phyloP scores from a whole-genome alignment of 2,329 filamentous ascomycete species.

The Fusarium tjaetaba region DNA sequence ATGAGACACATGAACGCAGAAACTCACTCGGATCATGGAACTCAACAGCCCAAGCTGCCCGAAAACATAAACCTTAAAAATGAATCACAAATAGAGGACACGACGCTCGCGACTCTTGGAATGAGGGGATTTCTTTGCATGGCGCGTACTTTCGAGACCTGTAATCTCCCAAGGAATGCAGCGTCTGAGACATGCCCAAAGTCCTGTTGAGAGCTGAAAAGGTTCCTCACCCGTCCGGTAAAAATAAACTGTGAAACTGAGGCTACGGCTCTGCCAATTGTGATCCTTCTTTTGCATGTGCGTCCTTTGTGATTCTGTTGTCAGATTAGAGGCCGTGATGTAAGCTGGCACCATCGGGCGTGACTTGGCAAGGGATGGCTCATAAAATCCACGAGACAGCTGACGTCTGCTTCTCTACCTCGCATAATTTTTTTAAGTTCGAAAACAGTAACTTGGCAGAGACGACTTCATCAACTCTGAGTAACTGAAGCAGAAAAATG shows the following conservation, averaged over 20 bases:
- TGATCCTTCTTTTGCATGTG: not conserved
- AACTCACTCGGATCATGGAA: not conserved
- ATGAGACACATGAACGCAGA: constrained; percentile 2
- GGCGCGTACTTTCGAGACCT: not conserved
- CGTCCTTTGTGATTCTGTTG: not conserved
- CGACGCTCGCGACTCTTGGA: constrained; percentile 1
- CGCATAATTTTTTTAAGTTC: not conserved
- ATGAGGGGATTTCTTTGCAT: constrained; percentile 4
- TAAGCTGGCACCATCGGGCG: not conserved
- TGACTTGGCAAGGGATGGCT: constrained; percentile 18
- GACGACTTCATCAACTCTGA: not conserved
- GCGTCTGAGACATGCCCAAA: constrained; percentile 13
- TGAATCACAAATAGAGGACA: not conserved
- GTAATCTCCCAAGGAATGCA: constrained; percentile 33
- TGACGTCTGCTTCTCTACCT: not conserved
- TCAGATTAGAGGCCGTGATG: not conserved
- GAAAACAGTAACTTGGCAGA: not conserved
- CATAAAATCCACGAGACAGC: not conserved
- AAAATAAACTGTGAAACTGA: not conserved
- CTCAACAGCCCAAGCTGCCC: not conserved
- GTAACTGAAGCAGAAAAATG: not conserved
- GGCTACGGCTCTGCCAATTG: not conserved
- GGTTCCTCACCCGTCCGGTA: not conserved
- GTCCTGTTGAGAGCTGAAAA: not conserved
- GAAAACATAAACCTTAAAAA: constrained; percentile 16